phyloP scores from a whole-genome alignment of 1,139 yeast genomes.

The Lodderomyces theae region DNA sequence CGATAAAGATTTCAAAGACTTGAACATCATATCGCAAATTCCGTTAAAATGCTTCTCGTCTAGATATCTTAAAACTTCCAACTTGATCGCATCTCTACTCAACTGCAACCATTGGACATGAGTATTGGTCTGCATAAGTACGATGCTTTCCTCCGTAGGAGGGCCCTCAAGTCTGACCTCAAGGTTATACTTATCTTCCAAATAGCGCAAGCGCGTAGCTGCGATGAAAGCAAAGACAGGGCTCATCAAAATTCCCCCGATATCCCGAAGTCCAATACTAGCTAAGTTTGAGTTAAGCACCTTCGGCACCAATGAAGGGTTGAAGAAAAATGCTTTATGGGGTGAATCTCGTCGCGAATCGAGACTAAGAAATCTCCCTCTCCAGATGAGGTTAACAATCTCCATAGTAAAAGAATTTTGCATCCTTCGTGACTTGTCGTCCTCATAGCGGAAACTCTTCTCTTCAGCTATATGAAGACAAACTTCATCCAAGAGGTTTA shows the following conservation, averaged over 20 bases:
- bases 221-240: constrained; percentile 53
- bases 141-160: constrained; percentile 31
- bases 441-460: constrained; percentile 28
- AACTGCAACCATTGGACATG: constrained; percentile 29
- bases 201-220: constrained; percentile 41
- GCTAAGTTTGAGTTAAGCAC: constrained; percentile 28
- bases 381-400: constrained; percentile 60
- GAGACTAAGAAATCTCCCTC: constrained; percentile 41
- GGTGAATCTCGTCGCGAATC: constrained; percentile 14
- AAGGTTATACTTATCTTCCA: constrained; percentile 48
- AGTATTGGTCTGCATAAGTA: constrained; percentile 18
- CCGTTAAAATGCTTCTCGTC: constrained; percentile 40
- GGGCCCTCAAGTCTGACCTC: constrained; percentile 47
- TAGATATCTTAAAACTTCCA: constrained; percentile 34
- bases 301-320: constrained; percentile 28
- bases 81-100: constrained; percentile 37
- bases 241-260: constrained; percentile 52
- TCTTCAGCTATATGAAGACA: constrained; percentile 50
- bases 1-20: constrained; percentile 44
- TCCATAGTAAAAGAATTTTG: constrained; percentile 61
- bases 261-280: constrained; percentile 11
- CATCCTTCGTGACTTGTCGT: constrained; percentile 25
- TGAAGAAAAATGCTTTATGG: constrained; percentile 41
- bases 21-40: constrained; percentile 42
- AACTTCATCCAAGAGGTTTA: constrained; percentile 44